Conservation (phyloP, 257 asterid species). For the Primulina huaijiensis region DNA sequence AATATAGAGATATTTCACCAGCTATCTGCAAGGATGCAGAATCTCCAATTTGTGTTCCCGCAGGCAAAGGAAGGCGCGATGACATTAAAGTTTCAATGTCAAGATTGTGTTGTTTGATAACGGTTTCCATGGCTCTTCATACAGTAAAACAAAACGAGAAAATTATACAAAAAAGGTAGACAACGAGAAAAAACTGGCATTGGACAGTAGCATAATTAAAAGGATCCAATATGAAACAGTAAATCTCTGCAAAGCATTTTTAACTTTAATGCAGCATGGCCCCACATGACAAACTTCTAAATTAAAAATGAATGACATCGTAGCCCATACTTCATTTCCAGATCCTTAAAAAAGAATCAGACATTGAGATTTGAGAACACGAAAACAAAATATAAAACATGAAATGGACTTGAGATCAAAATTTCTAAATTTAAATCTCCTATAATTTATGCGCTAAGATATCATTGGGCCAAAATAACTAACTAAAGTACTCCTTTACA, state of each 20-base stretch:
- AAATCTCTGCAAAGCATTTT: not conserved
- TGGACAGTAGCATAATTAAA: slow-evolving; percentile 7
- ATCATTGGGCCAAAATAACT: too few relatives aligned
- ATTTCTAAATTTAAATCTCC: too few relatives aligned
- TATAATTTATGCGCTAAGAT: too few relatives aligned
- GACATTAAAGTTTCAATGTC: slow-evolving; percentile 89
- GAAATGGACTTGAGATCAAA: too few relatives aligned
- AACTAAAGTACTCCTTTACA: too few relatives aligned
- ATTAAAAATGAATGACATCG: not conserved
- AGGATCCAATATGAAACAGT: not conserved
- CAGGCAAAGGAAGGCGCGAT: slow-evolving; percentile 66
- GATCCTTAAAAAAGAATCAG: too few relatives aligned
- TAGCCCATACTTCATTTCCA: not conserved
- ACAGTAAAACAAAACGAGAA: slow-evolving; percentile 20
- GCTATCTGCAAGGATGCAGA: slow-evolving; percentile 68
- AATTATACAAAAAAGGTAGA: slow-evolving; percentile 8
- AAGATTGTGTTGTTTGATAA: slow-evolving; percentile 85
- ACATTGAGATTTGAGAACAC: too few relatives aligned
- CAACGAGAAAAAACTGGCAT: slow-evolving; percentile 9
- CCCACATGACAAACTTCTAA: too few relatives aligned
- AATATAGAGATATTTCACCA: slow-evolving; percentile 39
- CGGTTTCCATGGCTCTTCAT: slow-evolving; percentile 99
- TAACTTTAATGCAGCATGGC: not conserved
- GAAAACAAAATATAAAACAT: too few relatives aligned
- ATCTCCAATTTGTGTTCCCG: slow-evolving; percentile 79